These are phyloP conservation scores for Chondrostereum purpureum DNA, from an alignment of 1,284 basidiomycete species.

Conservation along the genomic window DNA sequence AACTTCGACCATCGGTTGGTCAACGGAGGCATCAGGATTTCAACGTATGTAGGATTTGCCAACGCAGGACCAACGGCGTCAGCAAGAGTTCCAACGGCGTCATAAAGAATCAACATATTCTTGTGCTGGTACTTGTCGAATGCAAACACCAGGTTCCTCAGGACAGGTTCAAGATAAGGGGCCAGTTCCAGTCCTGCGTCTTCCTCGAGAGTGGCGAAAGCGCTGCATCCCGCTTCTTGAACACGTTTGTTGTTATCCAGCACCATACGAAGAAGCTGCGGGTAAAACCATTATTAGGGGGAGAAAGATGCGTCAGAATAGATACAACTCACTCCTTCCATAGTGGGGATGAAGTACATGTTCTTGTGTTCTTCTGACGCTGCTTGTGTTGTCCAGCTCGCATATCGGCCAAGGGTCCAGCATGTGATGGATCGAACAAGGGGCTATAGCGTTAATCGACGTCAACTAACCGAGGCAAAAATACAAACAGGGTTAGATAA, in stretches of 20 bases:
- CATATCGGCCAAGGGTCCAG: conserved; percentile 99
- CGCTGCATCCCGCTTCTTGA: conserved; percentile 98
- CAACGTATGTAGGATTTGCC: conserved; percentile 82
- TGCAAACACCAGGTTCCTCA: conserved; percentile 91
- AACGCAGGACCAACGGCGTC: conserved; percentile 91
- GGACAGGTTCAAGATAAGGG: conserved; percentile 91
- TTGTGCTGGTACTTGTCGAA: conserved; percentile 99
- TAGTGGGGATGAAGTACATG: conserved; percentile 90
- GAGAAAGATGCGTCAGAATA: conserved; percentile 2
- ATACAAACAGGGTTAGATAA: conserved; percentile 13
- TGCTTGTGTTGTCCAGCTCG: conserved; percentile 89
- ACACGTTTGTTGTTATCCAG: conserved; percentile 99
- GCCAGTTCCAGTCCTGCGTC: conserved; percentile 88
- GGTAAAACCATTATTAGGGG: conserved; percentile 8
- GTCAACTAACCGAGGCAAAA: conserved; percentile 1
- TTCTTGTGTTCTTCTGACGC: conserved; percentile 81
- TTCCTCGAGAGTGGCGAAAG: conserved; percentile 98
- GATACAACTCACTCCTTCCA: conserved; percentile 82
- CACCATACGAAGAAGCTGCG: conserved; percentile 91
- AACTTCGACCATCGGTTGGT: conserved; percentile 87
- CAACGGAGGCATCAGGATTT: conserved; percentile 95
- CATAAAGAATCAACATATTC: conserved; percentile 97
- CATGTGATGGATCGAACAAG: conserved; percentile 98
- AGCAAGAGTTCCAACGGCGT: conserved; percentile 95
- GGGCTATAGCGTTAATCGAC: no score